Evolutionary conservation across 768 basidiomycete species (phyloP).

Genomic region (Neoboletus brunneissimus): DNA sequence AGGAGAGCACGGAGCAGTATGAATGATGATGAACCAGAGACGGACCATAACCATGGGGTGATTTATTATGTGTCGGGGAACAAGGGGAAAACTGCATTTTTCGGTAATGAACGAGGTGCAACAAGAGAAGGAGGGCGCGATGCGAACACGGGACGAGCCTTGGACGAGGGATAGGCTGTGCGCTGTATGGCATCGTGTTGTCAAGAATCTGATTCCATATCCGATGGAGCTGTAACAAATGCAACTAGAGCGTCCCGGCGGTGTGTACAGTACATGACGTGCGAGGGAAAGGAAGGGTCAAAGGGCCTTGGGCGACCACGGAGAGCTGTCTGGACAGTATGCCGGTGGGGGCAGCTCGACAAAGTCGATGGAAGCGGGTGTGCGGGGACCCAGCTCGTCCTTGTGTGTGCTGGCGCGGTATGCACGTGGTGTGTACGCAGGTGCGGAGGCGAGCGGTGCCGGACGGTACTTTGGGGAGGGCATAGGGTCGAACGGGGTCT

Average conservation of each 20-base stretch:
- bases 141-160: not conserved
- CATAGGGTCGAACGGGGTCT: not conserved
- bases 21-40: not conserved
- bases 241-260: too few species aligned
- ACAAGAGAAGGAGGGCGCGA: not conserved
- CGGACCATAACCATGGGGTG: not conserved
- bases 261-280: not conserved
- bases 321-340: constrained; percentile 17
- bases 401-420: constrained; percentile 19
- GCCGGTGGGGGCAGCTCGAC: constrained; percentile 30
- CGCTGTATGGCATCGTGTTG: too few species aligned
- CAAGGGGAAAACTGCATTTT: not conserved
- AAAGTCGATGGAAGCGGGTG: constrained; percentile 13
- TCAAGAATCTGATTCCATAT: too few species aligned
- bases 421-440: constrained; percentile 9
- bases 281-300: not conserved
- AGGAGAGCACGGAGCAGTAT: not conserved
- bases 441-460: constrained; percentile 5
- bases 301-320: constrained; percentile 7
- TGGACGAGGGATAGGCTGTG: constrained; percentile 2
- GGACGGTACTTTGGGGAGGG: constrained; percentile 14
- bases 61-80: not conserved
- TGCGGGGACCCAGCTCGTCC: constrained; percentile 18
- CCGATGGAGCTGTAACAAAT: too few species aligned
- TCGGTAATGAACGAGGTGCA: not conserved